Conservation (phyloP, 306 rosid species). For the Citrullus amarus region DNA sequence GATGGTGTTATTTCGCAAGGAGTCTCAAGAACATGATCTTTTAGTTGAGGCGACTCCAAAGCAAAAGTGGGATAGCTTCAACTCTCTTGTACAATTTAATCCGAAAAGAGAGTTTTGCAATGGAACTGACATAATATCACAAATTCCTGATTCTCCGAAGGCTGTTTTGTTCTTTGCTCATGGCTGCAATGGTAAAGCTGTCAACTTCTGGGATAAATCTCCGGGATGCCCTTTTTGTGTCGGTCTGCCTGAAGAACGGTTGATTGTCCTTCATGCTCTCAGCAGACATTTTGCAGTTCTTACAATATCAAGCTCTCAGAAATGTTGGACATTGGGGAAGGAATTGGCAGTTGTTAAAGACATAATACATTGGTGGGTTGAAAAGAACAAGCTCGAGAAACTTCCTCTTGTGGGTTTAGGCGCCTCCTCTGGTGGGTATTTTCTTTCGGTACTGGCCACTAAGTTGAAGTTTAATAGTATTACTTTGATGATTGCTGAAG, state of each 20-base stretch:
- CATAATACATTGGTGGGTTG: conserved; percentile 59
- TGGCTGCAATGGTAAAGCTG: conserved; percentile 66
- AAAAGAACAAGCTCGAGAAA: conserved; percentile 41
- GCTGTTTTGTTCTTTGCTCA: conserved; percentile 87
- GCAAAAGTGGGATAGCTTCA: conserved; percentile 52
- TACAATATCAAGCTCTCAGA: conserved; percentile 53
- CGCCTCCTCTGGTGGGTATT: conserved; percentile 87
- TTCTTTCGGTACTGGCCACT: conserved; percentile 72
- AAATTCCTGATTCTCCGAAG: conserved; percentile 67
- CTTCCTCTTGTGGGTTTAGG: conserved; percentile 81
- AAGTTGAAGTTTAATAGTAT: conserved; percentile 42
- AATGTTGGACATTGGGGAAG: conserved; percentile 58
- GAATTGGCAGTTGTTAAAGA: conserved; percentile 47
- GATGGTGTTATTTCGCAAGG: conserved; percentile 14
- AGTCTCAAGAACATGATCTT: conserved; percentile 15
- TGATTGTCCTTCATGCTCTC: conserved; percentile 61
- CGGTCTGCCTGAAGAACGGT: conserved; percentile 86
- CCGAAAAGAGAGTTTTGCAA: conserved; percentile 47
- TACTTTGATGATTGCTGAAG: conserved; percentile 82
- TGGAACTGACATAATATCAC: conserved; percentile 76
- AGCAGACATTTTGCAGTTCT: conserved; percentile 53
- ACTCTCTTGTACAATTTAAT: conserved; percentile 36
- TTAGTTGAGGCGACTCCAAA: conserved; percentile 16
- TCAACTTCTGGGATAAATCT: conserved; percentile 80
- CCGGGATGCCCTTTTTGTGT: conserved; percentile 48